Evolutionary conservation across 257 asterid species (phyloP), one percentile per base, ranked within the genome.

Genomic region (Echites panduratus): DNA sequence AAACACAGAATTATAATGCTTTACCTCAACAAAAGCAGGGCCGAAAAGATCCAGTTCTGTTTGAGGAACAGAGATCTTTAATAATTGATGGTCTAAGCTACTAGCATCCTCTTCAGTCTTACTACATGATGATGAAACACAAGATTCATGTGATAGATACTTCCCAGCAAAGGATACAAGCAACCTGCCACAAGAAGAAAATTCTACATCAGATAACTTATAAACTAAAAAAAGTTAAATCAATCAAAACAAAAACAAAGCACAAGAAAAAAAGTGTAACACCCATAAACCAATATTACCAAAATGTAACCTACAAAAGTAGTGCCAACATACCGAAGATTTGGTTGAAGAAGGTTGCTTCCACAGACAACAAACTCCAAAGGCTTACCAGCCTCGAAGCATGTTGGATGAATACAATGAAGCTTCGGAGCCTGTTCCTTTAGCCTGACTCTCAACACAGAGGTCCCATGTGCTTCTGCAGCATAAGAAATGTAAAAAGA

Each of bases 341-440:
- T 84, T 16, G 97, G 84, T 80, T 91, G 98, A 67, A 91, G 90
- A 70, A 94, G 82, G 78, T 87, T 82, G 76, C 88, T 91, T 82
- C 99, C 99, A 82, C 93, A 87, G 71, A 89, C 95, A 62, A 88
- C 83, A 73, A 94, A 89, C 77, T 91, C 96, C 87, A 94, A 82
- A 26, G 98, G 93, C 80, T 84, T 85, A 48, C 99, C 99, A 80
- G 97, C 96, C 87, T 86, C 99, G 58, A 94, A 89, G 84, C 90
- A 91, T 63, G 75, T 84, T 61, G 98, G 99, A 79, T 90, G 80
- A 66, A 92, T 75, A 65, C 84, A 88, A 77, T 83, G 92, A 74
- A 94, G 96, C 89, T 86, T 89, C 27, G 99, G 99, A 66, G 82
- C 79, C 61, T 77, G 88, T 56, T 82, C 88, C 64, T 82, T 89